A percentile compares a stretch with the other conserved stretches of the same genome.
These are phyloP conservation scores for Fragaria iinumae DNA, from an alignment of 306 rosid species.

Conservation along the genomic window DNA sequence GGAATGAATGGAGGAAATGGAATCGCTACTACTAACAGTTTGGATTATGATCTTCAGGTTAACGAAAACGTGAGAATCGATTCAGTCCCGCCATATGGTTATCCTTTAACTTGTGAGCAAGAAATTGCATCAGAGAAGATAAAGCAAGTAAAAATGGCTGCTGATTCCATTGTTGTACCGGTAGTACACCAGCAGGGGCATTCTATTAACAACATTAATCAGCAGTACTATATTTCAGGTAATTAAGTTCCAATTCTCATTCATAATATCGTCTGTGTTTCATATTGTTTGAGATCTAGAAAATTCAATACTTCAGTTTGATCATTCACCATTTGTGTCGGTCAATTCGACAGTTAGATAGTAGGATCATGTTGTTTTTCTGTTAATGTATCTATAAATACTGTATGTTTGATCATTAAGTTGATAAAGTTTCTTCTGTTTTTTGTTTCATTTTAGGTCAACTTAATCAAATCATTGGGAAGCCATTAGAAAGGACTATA, in stretches of 20 bases:
- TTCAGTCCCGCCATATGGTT: slow-evolving; percentile 37
- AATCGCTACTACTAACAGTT: slow-evolving; percentile 15
- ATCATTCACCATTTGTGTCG: neutral
- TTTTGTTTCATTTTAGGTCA: slow-evolving; percentile 23
- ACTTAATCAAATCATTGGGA: slow-evolving; percentile 25
- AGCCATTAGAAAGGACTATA: slow-evolving; percentile 20
- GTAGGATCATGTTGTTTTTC: neutral
- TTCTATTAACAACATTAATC: slow-evolving; percentile 24
- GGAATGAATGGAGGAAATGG: slow-evolving; percentile 18
- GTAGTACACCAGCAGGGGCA: slow-evolving; percentile 42
- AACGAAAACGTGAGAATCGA: slow-evolving; percentile 33
- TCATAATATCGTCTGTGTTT: neutral
- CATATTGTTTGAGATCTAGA: neutral
- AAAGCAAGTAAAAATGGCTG: slow-evolving; percentile 36
- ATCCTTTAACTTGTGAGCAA: slow-evolving; percentile 33
- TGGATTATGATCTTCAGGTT: slow-evolving; percentile 28
- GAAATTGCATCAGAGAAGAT: slow-evolving; percentile 33
- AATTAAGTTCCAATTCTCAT: neutral
- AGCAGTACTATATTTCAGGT: slow-evolving; percentile 49
- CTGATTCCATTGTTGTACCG: slow-evolving; percentile 31
- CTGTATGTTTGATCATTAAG: neutral
- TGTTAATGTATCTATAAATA: neutral
- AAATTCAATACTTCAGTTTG: neutral
- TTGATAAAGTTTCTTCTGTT: neutral
- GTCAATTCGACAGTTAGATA: neutral